phyloP scores from a whole-genome alignment of 2,329 filamentous ascomycete species.

The Trichophyton rubrum region DNA sequence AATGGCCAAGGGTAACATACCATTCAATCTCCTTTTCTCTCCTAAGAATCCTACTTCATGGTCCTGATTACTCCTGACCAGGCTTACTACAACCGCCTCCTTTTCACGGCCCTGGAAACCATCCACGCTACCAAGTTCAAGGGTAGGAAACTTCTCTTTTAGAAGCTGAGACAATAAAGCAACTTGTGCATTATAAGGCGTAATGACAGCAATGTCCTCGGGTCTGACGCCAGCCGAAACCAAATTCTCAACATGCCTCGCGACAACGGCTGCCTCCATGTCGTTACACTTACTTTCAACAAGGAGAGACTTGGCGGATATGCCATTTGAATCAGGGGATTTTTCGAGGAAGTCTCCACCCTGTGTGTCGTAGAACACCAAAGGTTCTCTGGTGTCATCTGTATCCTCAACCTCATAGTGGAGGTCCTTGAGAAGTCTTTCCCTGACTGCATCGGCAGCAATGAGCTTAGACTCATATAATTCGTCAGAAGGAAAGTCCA shows the following conservation, averaged over 20 bases:
- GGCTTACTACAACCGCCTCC: conserved; percentile 80
- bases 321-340: conserved; percentile 57
- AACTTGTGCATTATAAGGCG: conserved; percentile 92
- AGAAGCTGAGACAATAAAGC: conserved; percentile 62
- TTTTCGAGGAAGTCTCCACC: conserved; percentile 83
- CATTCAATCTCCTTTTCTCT: conserved; percentile 85
- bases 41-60: conserved; percentile 85
- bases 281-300: conserved; percentile 83
- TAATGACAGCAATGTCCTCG: conserved; percentile 83
- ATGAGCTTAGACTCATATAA: conserved; percentile 73
- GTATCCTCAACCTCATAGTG: conserved; percentile 64
- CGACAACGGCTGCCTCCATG: conserved; percentile 73
- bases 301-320: conserved; percentile 37
- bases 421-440: conserved; percentile 61
- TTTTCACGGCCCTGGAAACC: conserved; percentile 97
- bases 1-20: conserved; percentile 39
- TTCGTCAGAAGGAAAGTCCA: conserved; percentile 82
- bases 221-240: conserved; percentile 67
- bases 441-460: conserved; percentile 66
- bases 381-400: conserved; percentile 75
- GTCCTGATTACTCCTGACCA: conserved; percentile 82
- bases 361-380: conserved; percentile 94
- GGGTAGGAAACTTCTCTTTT: conserved; percentile 66
- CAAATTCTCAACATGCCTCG: conserved; percentile 60
- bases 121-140: conserved; percentile 93